A percentile compares a stretch with the other conserved stretches of the same genome.
Evolutionary conservation across 495 filamentous ascomycete genomes (phyloP).

Genomic region (Echria macrotheca): DNA sequence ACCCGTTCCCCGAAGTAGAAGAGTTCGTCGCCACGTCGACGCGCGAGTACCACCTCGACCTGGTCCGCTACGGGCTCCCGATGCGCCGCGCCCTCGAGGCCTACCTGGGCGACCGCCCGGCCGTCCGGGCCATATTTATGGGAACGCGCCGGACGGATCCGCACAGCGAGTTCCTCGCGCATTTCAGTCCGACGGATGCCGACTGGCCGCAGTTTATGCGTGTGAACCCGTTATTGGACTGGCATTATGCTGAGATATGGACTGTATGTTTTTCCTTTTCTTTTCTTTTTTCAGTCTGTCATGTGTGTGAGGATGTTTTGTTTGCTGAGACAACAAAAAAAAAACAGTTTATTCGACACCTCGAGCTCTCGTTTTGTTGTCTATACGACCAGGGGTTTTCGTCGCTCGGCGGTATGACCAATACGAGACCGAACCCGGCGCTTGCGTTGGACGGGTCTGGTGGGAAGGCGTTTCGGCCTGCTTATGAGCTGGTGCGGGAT

Average conservation of each 20-base stretch:
- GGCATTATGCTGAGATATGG: constrained; percentile 97
- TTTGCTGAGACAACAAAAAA: neutral
- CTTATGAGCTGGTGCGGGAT: constrained; percentile 82
- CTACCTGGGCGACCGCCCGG: constrained; percentile 60
- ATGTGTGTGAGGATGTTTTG: neutral
- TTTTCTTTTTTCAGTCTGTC: neutral
- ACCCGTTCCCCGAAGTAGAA: constrained; percentile 82
- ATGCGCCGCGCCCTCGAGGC: constrained; percentile 73
- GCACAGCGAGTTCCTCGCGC: constrained; percentile 68
- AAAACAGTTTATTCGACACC: constrained; percentile 68
- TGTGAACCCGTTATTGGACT: constrained; percentile 91
- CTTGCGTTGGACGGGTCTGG: constrained; percentile 47
- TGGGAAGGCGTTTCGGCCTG: constrained; percentile 59
- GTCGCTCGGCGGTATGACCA: constrained; percentile 77
- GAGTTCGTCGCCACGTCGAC: constrained; percentile 67
- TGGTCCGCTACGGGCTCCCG: constrained; percentile 70
- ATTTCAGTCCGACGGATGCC: constrained; percentile 80
- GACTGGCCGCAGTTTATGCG: constrained; percentile 94
- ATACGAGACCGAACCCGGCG: constrained; percentile 85
- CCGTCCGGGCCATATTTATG: constrained; percentile 80
- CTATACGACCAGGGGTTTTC: constrained; percentile 69
- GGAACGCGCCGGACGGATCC: constrained; percentile 91
- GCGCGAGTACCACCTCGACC: constrained; percentile 62
- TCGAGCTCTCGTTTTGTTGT: constrained; percentile 72
- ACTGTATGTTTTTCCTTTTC: constrained; percentile 46